Evolutionary conservation across 768 basidiomycete genomes (phyloP), one percentile per base, ranked within the genome.

Genomic region (Pulveroboletus sp.): DNA sequence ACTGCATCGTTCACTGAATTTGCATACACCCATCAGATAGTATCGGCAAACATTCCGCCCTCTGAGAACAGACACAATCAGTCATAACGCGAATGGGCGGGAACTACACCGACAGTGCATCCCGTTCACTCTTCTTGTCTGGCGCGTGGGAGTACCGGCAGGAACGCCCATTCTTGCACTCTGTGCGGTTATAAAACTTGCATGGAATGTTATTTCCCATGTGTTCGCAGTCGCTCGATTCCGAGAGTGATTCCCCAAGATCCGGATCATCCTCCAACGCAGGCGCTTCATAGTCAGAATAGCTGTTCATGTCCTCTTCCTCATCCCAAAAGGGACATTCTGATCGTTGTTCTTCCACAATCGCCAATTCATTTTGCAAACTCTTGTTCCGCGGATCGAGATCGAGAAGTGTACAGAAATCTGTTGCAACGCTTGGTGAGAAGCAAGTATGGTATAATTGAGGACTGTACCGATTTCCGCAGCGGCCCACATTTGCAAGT

Each of bases 121-220:
- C 77, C 17, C 80, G 69, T 13, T 79, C 71, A 50, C 80, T 82
- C 60, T 75, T 77, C 35, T 70, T 57, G 51, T 82, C 79, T 0
- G 80, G 79, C 1, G 78, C 75, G 58, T 84, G 80, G 17, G 73
- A 78, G 61, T 69, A 81, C 16, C 49, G 49, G 54, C 81, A 84
- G 2, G 52, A 47, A 8, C 17, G 43, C 0, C 79, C 77, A 4
- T 70, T 65, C 10, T 49, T 60, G 56, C 81, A 82, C 0, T 76
- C 77, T 16, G 71, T 67, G 49, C 75, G 79, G 47, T 84, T 83
- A 58, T 82, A 80, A 58, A 77, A 78, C 38, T 75, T 69, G 59
- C 81, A 84, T 0, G 80, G 74, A 3, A 72, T 68, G 3, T 73
- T 72, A 41, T 79, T 81, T 5, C 80, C 81, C 1, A 57, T 58